Percentiles rank a stretch among this genome's conserved stretches.
Evolutionary conservation across 2,329 filamentous ascomycete genomes (phyloP).

Genomic region (Epichloe bromicola): DNA sequence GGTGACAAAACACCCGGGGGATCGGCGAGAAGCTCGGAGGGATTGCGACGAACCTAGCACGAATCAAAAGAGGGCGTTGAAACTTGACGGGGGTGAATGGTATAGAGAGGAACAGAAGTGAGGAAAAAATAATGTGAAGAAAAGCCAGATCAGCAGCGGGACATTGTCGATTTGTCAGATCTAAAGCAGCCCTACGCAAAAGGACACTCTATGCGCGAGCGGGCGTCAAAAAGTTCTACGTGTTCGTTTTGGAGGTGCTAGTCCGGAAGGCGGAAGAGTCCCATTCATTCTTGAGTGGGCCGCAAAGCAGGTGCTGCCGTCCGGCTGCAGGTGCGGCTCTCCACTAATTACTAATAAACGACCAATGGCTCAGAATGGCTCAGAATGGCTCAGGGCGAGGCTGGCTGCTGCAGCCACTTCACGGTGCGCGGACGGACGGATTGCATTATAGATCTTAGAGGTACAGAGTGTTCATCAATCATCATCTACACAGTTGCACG

Average conservation of each 20-base stretch:
- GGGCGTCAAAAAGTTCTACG: slow-evolving; percentile 13
- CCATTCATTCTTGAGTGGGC: slow-evolving; percentile 2
- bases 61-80: neutral
- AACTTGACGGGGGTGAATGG: neutral
- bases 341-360: too few relatives aligned
- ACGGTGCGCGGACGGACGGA: too few relatives aligned
- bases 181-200: slow-evolving; percentile 11
- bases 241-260: slow-evolving; percentile 13
- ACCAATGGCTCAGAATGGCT: too few relatives aligned
- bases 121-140: neutral
- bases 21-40: neutral
- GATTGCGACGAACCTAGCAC: slow-evolving; percentile 3
- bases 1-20: slow-evolving; percentile 6
- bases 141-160: slow-evolving; percentile 5
- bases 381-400: too few relatives aligned
- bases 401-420: too few relatives aligned
- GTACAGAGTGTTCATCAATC: too few relatives aligned
- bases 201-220: neutral
- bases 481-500: too few relatives aligned
- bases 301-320: neutral
- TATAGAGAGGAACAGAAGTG: neutral
- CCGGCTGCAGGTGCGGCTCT: neutral
- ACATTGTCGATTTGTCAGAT: slow-evolving; percentile 19
- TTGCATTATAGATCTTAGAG: too few relatives aligned
- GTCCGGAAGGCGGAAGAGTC: slow-evolving; percentile 3